phyloP scores from a whole-genome alignment of 192 early-diverging fungal genomes.

The Coemansia sp. region DNA sequence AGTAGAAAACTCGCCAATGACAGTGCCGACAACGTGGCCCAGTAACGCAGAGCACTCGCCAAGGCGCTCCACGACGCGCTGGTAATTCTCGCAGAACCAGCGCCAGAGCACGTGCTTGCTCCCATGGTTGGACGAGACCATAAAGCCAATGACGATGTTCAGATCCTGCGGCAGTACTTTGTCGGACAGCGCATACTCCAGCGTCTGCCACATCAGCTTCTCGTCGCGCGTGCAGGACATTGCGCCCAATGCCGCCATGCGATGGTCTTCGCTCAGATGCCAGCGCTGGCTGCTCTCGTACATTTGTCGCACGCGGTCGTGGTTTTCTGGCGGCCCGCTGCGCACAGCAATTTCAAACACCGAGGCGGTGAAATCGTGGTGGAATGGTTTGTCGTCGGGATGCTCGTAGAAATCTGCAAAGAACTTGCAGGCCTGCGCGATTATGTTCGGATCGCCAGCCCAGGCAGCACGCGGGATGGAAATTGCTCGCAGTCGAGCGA shows the following conservation, averaged over 20 bases:
- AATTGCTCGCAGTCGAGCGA: conserved; percentile 60
- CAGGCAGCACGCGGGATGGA: conserved; percentile 62
- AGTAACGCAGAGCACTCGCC: conserved; percentile 59
- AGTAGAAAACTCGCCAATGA: conserved; percentile 59
- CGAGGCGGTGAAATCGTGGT: conserved; percentile 51
- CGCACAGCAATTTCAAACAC: conserved; percentile 64
- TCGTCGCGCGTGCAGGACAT: conserved; percentile 56
- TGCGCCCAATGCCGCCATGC: conserved; percentile 57
- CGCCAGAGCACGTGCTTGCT: conserved; percentile 60
- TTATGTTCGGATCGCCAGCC: conserved; percentile 56
- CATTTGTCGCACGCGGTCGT: conserved; percentile 42
- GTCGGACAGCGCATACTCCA: conserved; percentile 42
- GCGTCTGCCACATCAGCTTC: conserved; percentile 27
- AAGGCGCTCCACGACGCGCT: conserved; percentile 55
- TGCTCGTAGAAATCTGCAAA: conserved; percentile 62
- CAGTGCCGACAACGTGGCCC: conserved; percentile 64
- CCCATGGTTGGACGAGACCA: conserved; percentile 57
- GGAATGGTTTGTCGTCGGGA: conserved; percentile 58
- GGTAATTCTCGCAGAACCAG: conserved; percentile 60
- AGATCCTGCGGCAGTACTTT: conserved; percentile 49
- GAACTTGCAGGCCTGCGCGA: conserved; percentile 55
- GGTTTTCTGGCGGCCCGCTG: conserved; percentile 42
- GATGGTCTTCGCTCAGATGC: conserved; percentile 56
- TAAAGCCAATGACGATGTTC: conserved; percentile 57
- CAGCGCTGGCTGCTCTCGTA: conserved; percentile 49